Evolutionary conservation across 257 asterid genomes (phyloP).

Genomic region (Fraxinus cuspidata): DNA sequence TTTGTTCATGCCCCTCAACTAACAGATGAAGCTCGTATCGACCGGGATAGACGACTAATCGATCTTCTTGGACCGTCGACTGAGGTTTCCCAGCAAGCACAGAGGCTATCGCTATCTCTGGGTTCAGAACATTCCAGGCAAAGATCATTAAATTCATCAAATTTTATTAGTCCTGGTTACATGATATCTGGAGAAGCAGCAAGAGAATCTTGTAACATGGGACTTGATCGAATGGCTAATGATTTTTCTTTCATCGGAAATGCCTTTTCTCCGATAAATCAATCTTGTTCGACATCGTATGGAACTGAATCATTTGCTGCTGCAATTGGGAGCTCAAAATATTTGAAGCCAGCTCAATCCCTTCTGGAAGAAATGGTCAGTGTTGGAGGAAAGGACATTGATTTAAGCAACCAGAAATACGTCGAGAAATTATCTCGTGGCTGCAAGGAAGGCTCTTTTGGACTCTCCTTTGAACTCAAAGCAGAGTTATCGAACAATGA

Average conservation of each 20-base stretch:
- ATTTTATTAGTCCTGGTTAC: constrained; percentile 34
- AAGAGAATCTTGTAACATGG: background rate
- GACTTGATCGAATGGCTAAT: constrained; percentile 17
- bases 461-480: constrained; percentile 44
- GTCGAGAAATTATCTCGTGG: constrained; percentile 45
- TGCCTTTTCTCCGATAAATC: constrained; percentile 29
- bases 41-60: constrained; percentile 56
- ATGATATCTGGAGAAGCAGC: background rate
- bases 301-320: constrained; percentile 48
- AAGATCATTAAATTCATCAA: constrained; percentile 28
- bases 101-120: constrained; percentile 74
- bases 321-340: constrained; percentile 54
- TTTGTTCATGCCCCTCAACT: constrained; percentile 37
- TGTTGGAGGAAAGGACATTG: constrained; percentile 48
- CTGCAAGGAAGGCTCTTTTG: constrained; percentile 43
- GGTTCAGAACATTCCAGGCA: constrained; percentile 46
- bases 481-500: constrained; percentile 54
- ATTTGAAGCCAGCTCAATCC: constrained; percentile 63
- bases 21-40: constrained; percentile 37
- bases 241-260: constrained; percentile 28
- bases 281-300: constrained; percentile 36
- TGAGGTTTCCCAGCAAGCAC: constrained; percentile 41
- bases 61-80: constrained; percentile 67
- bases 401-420: constrained; percentile 42
- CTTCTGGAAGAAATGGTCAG: constrained; percentile 78